Percentiles rank a stretch among this genome's conserved stretches.
Evolutionary conservation across 2,329 filamentous ascomycete species (phyloP).

Genomic region (Amylocarpus encephaloides): DNA sequence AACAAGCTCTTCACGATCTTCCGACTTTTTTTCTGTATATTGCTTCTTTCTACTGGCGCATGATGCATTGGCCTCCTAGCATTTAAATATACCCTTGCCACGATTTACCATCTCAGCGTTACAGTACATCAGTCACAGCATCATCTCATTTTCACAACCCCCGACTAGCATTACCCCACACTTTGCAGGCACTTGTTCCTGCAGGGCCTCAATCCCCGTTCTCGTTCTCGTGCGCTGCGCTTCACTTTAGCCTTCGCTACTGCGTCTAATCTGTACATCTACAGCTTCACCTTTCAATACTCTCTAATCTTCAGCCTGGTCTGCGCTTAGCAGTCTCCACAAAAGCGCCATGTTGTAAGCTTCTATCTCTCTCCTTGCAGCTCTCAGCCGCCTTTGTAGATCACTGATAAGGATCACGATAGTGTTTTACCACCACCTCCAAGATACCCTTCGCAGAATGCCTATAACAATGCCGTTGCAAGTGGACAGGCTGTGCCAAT

Average conservation of each 20-base stretch:
- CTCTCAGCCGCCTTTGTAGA: slow-evolving; percentile 4
- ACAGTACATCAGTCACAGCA: too few species aligned
- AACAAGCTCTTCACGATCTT: too few species aligned
- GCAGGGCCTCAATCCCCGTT: background rate
- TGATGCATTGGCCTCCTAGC: too few species aligned
- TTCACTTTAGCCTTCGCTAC: background rate
- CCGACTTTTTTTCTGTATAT: too few species aligned
- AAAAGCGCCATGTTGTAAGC: slow-evolving; percentile 28
- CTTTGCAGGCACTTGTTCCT: slow-evolving; percentile 1
- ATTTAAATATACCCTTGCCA: too few species aligned
- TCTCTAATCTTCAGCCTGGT: slow-evolving; percentile 38
- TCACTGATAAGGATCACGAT: slow-evolving; percentile 19
- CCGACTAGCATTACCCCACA: slow-evolving; percentile 3
- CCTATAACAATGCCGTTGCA: slow-evolving; percentile 66
- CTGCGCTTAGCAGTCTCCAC: slow-evolving; percentile 15
- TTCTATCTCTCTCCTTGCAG: background rate
- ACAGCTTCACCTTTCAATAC: background rate
- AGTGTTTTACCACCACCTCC: slow-evolving; percentile 77
- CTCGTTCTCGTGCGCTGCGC: background rate
- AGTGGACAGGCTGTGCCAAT: slow-evolving; percentile 64
- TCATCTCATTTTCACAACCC: background rate
- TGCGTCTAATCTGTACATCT: background rate
- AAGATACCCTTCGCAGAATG: slow-evolving; percentile 69
- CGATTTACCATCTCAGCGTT: background rate
- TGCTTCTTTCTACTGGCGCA: too few species aligned